Base-by-base conservation (phyloP, 2,329 filamentous ascomycete species). In the Catunica adiposa region DNA sequence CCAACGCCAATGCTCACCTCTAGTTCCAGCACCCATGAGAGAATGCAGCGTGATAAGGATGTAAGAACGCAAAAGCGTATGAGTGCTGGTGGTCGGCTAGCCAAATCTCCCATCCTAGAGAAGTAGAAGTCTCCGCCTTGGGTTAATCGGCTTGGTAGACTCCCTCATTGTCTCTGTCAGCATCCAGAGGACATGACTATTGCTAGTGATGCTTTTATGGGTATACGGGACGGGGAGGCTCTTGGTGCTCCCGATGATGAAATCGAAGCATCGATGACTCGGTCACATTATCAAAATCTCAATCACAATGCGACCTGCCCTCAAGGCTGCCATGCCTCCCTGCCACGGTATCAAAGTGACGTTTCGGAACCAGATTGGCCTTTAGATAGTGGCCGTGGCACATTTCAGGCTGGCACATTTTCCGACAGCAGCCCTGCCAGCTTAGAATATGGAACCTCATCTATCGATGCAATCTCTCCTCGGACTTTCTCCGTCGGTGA, bases 51-150 rank as follows among this genome's bases (percentile, higher is more conserved):
- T 42, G 83, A 88, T 62, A 79, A 76, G 63, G 83, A 89, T 62
- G 70, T 75, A 23, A 80, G 81, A 59, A 67, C 90, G 58, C 83
- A 88, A 67, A 92, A 92, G 71, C 76, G 86, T 59, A 81, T 86
- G 60, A 89, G 85, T 65, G 85, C 83, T 25, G 85, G 85, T 50
- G 85, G 85, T 51, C 75, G 84, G 61, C 74, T 90, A 64, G 80
- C 80, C 59, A 80, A 76, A 68, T 76, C 75, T 62, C 76, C 78
- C 63, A 81, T 81, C 66, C 77, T 77, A 62, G 78, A 81, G 68
- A 75, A 71, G 66, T 78, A 78, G 75, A 71, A 71, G 65, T 64
- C 67, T 59, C 51, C 58, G 54, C 58, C 60, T 58, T 55, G 61
- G 58, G 62, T 61, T 38, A 56, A 58, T 55, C 48, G 56, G 56